Percentiles rank a stretch among this genome's conserved stretches.
Evolutionary conservation across 805 yeast genomes (phyloP).

Genomic region (Huiozyma sinensis): DNA sequence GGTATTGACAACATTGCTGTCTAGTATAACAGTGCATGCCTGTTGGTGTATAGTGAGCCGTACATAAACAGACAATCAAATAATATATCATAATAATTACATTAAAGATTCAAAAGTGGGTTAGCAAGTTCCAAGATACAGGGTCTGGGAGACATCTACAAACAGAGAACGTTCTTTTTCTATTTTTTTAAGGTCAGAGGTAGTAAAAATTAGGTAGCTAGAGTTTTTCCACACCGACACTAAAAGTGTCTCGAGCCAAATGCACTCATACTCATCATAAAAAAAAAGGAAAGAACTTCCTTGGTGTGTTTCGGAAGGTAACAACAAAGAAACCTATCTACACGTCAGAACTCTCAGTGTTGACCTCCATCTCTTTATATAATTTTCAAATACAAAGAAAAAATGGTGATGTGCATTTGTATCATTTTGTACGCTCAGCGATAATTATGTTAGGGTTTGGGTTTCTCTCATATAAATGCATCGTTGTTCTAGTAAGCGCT

Average conservation of each 20-base stretch:
- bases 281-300: conserved; percentile 28
- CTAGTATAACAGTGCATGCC: conserved; percentile 1
- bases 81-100: not conserved
- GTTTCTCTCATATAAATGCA: too few relatives aligned
- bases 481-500: too few relatives aligned
- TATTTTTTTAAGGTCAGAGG: conserved; percentile 38
- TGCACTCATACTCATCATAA: conserved; percentile 94
- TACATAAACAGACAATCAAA: too few relatives aligned
- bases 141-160: too few relatives aligned
- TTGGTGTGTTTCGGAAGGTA: conserved; percentile 6
- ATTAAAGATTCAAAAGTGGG: not conserved
- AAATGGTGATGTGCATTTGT: too few relatives aligned
- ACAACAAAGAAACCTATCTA: not conserved
- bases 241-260: conserved; percentile 88
- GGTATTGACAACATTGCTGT: conserved; percentile 16
- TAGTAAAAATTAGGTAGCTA: conserved; percentile 78
- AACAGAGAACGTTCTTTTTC: conserved; percentile 1
- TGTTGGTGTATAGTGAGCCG: not conserved
- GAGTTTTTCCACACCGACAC: conserved; percentile 97
- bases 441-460: conserved; percentile 1
- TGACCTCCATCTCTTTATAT: conserved; percentile 11
- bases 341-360: not conserved
- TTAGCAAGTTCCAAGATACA: not conserved
- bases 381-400: not conserved
- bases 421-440: too few relatives aligned